Evolutionary conservation across 2,329 filamentous ascomycete genomes (phyloP).

Genomic region (Geosmithia putterillii): DNA sequence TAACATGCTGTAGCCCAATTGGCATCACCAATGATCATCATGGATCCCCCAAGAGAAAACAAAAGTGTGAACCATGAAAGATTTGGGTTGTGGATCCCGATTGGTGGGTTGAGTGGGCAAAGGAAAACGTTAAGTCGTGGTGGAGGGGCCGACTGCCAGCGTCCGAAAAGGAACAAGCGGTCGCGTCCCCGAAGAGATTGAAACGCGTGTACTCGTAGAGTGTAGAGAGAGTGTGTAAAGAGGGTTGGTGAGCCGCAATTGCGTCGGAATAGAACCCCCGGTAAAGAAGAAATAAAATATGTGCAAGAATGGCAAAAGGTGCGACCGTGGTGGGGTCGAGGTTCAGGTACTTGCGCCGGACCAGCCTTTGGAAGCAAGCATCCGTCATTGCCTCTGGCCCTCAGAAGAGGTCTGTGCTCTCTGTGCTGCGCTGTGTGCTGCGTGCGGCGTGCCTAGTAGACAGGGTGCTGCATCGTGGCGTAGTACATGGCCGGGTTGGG

Average conservation of each 20-base stretch:
- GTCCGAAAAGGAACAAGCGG: too few species aligned
- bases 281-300: background rate
- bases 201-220: too few species aligned
- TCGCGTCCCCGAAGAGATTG: background rate
- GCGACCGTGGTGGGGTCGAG: background rate
- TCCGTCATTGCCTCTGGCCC: background rate
- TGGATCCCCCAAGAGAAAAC: background rate
- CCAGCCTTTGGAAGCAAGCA: conserved; percentile 22
- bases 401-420: too few species aligned
- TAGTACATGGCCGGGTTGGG: conserved; percentile 1
- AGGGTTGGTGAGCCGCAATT: background rate
- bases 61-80: too few species aligned
- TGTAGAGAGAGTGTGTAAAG: background rate
- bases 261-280: background rate
- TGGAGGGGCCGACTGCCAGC: too few species aligned
- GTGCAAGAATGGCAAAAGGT: background rate
- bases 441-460: too few species aligned
- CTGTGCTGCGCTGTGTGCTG: too few species aligned
- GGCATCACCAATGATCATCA: background rate
- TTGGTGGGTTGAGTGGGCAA: too few species aligned
- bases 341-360: background rate
- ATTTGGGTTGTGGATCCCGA: too few species aligned
- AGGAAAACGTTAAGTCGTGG: too few species aligned
- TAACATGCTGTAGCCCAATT: background rate
- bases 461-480: background rate